Percentiles rank a stretch among this genome's conserved stretches.
phyloP scores from a whole-genome alignment of 768 basidiomycete genomes.

The Collybia sordida region DNA sequence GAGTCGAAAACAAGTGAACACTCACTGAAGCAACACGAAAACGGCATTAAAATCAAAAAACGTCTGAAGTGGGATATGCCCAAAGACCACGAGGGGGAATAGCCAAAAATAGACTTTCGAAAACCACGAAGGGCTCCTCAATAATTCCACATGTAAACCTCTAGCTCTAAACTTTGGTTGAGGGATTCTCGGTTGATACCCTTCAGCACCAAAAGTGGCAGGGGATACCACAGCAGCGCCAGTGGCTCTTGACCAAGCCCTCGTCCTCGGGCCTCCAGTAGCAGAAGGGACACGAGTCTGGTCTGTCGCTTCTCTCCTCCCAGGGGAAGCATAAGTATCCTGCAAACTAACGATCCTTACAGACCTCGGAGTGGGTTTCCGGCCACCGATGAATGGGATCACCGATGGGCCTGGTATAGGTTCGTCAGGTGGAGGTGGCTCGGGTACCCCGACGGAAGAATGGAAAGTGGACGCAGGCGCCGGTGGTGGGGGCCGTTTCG shows the following conservation, averaged over 20 bases:
- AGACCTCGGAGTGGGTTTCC: constrained; percentile 77
- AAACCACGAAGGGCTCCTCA: constrained; percentile 71
- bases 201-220: constrained; percentile 41
- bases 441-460: constrained; percentile 46
- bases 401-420: too few species aligned
- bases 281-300: constrained; percentile 50
- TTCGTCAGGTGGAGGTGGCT: constrained; percentile 28
- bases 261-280: too few species aligned
- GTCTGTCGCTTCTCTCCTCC: constrained; percentile 49
- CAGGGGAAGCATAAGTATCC: constrained; percentile 37
- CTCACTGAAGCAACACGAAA: constrained; percentile 82
- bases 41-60: constrained; percentile 90
- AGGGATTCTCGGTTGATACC: constrained; percentile 32
- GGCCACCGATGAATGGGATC: constrained; percentile 55
- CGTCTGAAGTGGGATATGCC: constrained; percentile 72
- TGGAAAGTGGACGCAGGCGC: constrained; percentile 71
- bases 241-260: constrained; percentile 60
- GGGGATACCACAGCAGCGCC: constrained; percentile 40
- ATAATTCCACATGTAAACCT: constrained; percentile 65
- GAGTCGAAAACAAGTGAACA: constrained; percentile 16
- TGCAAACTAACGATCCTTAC: constrained; percentile 79
- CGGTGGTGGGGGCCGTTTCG: constrained; percentile 73
- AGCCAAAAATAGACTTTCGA: constrained; percentile 74
- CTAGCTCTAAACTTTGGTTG: constrained; percentile 69
- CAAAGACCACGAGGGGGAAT: constrained; percentile 70